Evolutionary conservation across 2,329 filamentous ascomycete species (phyloP), one percentile per base, ranked within the genome.

Genomic region (Penicillium brasilianum): DNA sequence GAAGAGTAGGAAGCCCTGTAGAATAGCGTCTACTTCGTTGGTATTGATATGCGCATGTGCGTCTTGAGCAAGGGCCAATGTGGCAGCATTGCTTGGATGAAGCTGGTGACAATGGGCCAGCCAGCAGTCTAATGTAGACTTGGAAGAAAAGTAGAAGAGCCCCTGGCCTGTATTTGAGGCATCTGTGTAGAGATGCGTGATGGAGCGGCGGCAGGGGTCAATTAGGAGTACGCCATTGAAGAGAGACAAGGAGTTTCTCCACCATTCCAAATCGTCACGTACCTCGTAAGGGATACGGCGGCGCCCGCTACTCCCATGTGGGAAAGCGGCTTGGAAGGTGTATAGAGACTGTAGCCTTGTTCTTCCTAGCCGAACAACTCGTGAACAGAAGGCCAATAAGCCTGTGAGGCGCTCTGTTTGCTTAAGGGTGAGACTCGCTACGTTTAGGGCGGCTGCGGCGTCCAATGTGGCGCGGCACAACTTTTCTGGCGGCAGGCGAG

Each of bases 81-180:
- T 18, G 16, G 39, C 39, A 43, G 51, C 51, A 52, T 58, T 58
- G 55, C 25, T 49, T 55, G 16, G 32, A 41, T 59, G 50, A 55
- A 59, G 57, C 50, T 59, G 41, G 57, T 59, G 57, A 59, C 32
- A 49, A 59, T 55, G 41, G 57, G 57, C 57, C 30, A 55, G 57
- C 57, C 39, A 59, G 50, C 50, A 59, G 57, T 55, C 57, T 59
- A 20, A 59, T 59, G 16, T 55, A 59, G 41, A 59, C 50, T 59
- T 41, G 8, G 57, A 59, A 55, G 50, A 59, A 41, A 59, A 59
- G 57, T 55, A 55, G 50, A 59, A 59, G 41, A 59, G 57, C 50
- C 41, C 57, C 50, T 59, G 50, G 50, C 25, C 25, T 55, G 20
- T 59, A 14, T 30, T 59, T 10, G 57, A 59, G 50, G 50, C 41